These are phyloP conservation scores for Actinomortierella ambigua DNA, from an alignment of 371 early-diverging fungal genomes.

Conservation along the genomic window DNA sequence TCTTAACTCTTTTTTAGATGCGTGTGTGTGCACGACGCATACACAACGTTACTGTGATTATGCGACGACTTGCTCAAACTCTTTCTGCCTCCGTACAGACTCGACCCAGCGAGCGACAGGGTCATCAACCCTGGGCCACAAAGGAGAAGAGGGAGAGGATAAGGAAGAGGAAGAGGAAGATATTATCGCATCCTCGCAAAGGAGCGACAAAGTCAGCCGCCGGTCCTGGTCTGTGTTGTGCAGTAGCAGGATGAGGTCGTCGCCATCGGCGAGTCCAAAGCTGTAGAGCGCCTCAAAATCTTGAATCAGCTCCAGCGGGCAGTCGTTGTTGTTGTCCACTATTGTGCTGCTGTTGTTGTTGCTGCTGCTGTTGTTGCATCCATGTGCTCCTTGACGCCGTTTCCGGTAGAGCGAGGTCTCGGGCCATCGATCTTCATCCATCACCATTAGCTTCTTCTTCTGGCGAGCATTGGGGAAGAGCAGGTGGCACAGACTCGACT, in stretches of 20 bases:
- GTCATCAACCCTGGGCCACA: conserved; percentile 10
- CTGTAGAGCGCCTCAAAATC: conserved; percentile 44
- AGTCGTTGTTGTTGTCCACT: background rate
- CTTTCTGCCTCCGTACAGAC: conserved; percentile 31
- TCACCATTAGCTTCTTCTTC: too few species aligned
- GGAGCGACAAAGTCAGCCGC: too few species aligned
- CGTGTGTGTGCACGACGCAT: too few species aligned
- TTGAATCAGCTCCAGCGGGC: conserved; percentile 21
- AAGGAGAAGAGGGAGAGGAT: too few species aligned
- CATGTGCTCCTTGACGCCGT: background rate
- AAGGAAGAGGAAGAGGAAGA: too few species aligned
- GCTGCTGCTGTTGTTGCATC: too few species aligned
- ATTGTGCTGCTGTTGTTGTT: too few species aligned
- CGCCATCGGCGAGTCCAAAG: conserved; percentile 45
- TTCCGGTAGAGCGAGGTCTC: conserved; percentile 24
- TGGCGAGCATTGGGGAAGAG: conserved; percentile 16
- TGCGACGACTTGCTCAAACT: conserved; percentile 16
- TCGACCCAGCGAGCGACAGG: conserved; percentile 40
- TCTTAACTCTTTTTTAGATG: too few species aligned
- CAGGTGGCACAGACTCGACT: conserved; percentile 26
- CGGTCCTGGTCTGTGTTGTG: conserved; percentile 16
- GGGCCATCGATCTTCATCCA: conserved; percentile 26
- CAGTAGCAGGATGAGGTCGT: conserved; percentile 28
- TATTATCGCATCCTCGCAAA: too few species aligned
- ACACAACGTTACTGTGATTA: too few species aligned